Percentiles rank a stretch among this genome's conserved stretches.
Conservation (phyloP, 257 asterid species). For the Solanum arcanum region DNA sequence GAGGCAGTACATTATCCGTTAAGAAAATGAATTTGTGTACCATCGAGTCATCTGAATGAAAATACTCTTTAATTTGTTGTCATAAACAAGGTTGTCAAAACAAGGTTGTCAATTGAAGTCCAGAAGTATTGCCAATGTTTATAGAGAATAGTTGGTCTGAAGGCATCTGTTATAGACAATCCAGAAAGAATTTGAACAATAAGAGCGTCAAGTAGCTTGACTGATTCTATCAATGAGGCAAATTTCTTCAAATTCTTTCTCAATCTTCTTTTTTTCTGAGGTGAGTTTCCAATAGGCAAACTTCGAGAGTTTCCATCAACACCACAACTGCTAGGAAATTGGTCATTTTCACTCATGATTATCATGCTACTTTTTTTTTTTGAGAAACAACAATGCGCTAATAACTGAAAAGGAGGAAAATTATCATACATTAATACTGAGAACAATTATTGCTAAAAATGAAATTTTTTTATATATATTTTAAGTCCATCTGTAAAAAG, state of each 20-base stretch:
- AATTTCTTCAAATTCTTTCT: background rate
- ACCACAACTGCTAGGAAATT: background rate
- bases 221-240: background rate
- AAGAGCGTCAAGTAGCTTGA: background rate
- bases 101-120: background rate
- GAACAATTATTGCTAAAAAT: background rate
- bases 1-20: background rate
- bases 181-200: background rate
- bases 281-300: background rate
- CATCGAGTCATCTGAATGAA: background rate
- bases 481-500: background rate
- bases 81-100: background rate
- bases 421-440: too few species aligned
- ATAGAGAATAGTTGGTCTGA: background rate
- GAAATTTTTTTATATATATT: too few species aligned
- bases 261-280: background rate
- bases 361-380: background rate
- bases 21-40: background rate
- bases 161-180: background rate
- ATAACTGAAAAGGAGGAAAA: background rate
- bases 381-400: background rate
- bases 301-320: background rate
- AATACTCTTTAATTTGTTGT: background rate
- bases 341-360: background rate
- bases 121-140: background rate